Evolutionary conservation across 169 alveolate genomes (phyloP).

Genomic region (Eimeria zaria): DNA sequence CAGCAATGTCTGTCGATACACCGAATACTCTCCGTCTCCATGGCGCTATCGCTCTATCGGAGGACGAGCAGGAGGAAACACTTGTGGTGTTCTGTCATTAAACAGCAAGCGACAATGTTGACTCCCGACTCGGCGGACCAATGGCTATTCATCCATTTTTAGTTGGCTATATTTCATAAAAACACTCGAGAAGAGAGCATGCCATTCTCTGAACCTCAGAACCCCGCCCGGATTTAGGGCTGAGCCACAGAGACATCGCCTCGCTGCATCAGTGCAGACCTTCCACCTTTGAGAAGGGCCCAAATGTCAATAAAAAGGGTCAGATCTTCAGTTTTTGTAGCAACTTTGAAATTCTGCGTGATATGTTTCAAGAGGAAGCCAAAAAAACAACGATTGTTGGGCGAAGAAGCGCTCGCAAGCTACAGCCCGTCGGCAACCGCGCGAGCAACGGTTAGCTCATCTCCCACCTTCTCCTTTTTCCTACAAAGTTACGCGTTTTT

Average conservation of each 20-base stretch:
- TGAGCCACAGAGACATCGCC: constrained; percentile 70
- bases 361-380: neutral
- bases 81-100: constrained; percentile 21
- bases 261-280: constrained; percentile 50
- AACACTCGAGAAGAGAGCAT: neutral
- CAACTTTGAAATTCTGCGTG: neutral
- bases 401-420: neutral
- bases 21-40: constrained; percentile 55
- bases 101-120: constrained; percentile 4
- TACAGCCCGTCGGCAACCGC: constrained; percentile 21
- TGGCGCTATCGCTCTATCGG: constrained; percentile 36
- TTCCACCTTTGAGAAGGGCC: neutral
- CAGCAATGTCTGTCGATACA: constrained; percentile 1
- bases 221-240: constrained; percentile 64
- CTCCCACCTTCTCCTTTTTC: neutral
- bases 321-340: neutral
- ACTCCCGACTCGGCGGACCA: neutral
- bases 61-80: constrained; percentile 50
- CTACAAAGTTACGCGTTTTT: neutral
- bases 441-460: constrained; percentile 40
- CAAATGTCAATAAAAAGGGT: neutral
- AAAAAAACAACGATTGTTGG: neutral
- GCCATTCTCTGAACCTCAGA: constrained; percentile 25
- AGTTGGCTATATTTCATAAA: constrained; percentile 22
- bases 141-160: constrained; percentile 9